phyloP scores from a whole-genome alignment of 2,329 filamentous ascomycete species.

The Coleophoma crateriformis region DNA sequence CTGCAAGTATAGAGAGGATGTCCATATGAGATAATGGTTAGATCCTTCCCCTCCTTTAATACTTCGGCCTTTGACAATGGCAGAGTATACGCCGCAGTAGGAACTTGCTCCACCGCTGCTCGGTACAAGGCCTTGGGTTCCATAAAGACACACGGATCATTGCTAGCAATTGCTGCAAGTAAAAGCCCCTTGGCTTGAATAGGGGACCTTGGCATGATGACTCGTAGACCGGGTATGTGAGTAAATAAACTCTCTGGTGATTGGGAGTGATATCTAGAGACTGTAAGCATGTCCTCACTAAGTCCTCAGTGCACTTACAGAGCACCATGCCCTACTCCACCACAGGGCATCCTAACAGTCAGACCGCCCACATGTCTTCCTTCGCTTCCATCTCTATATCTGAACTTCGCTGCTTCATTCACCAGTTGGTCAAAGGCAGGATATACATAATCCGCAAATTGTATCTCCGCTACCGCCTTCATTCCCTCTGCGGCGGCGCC shows the following conservation, averaged over 20 bases:
- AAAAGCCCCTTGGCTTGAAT: constrained; percentile 67
- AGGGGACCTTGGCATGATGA: constrained; percentile 65
- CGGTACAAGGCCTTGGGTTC: constrained; percentile 72
- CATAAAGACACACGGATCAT: constrained; percentile 70
- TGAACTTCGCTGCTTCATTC: constrained; percentile 69
- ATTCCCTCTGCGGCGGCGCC: constrained; percentile 87
- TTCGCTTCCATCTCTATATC: constrained; percentile 58
- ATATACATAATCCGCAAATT: constrained; percentile 75
- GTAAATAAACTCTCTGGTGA: constrained; percentile 67
- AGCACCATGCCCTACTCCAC: constrained; percentile 67
- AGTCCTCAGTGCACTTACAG: constrained; percentile 36
- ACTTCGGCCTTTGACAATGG: constrained; percentile 66
- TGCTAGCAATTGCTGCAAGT: constrained; percentile 54
- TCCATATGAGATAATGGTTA: constrained; percentile 67
- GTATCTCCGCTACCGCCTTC: constrained; percentile 84
- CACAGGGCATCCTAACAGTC: constrained; percentile 67
- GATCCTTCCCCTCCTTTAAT: constrained; percentile 57
- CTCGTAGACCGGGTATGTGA: constrained; percentile 64
- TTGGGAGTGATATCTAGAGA: constrained; percentile 59
- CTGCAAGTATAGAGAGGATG: constrained; percentile 66
- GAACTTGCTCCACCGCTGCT: constrained; percentile 68
- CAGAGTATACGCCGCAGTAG: constrained; percentile 59
- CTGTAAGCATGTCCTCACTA: constrained; percentile 7
- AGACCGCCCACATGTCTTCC: constrained; percentile 55
- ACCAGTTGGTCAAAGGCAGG: constrained; percentile 75